Conservation (phyloP, 768 basidiomycete species). For the Amanita thiersii region DNA sequence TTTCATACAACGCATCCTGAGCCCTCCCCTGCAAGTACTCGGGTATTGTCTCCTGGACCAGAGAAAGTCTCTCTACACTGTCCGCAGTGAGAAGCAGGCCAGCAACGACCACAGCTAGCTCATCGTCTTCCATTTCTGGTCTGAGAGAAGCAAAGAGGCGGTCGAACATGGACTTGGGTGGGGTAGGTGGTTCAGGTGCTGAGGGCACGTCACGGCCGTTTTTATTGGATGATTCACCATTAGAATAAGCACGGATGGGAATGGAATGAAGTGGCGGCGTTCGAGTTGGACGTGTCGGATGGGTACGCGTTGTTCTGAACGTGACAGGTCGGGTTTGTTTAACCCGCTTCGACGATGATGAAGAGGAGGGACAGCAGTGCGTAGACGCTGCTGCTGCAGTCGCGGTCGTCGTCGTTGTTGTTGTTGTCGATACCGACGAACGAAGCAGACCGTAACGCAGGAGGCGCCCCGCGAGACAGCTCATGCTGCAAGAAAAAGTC, state of each 20-base stretch:
- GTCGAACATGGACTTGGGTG: no score
- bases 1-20: background rate
- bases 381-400: background rate
- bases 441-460: background rate
- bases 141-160: no score
- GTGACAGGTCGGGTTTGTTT: no score
- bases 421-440: no score
- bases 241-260: no score
- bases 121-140: background rate
- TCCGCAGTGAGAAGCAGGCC: slow-evolving; percentile 2
- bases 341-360: background rate
- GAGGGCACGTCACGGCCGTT: no score
- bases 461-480: background rate
- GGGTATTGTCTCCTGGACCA: background rate
- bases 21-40: background rate
- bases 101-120: slow-evolving; percentile 6
- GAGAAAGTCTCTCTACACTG: background rate
- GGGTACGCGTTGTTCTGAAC: no score
- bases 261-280: no score
- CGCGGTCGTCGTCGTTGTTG: background rate
- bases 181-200: no score
- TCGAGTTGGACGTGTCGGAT: no score
- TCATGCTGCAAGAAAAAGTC: background rate
- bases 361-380: background rate
- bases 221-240: no score